These are phyloP conservation scores for Aspergillus hancockii DNA, from an alignment of 495 filamentous ascomycete species.

Conservation along the genomic window DNA sequence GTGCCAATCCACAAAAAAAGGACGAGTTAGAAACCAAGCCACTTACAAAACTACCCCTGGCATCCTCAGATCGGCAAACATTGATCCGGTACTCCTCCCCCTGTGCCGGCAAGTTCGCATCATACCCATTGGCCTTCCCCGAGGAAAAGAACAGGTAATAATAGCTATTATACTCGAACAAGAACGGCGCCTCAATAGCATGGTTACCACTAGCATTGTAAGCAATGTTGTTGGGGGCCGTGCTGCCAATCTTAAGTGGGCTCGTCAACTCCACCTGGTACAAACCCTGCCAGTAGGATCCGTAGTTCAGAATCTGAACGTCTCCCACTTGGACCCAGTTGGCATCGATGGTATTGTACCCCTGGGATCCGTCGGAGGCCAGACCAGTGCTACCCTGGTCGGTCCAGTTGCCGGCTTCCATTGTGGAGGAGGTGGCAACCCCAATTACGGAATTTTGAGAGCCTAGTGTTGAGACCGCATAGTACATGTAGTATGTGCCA, in stretches of 20 bases:
- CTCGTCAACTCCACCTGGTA: slow-evolving; percentile 59
- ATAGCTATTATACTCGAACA: slow-evolving; percentile 56
- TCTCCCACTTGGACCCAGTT: slow-evolving; percentile 55
- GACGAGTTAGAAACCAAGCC: not conserved
- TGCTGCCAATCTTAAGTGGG: slow-evolving; percentile 38
- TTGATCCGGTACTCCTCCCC: slow-evolving; percentile 69
- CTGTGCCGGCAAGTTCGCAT: slow-evolving; percentile 43
- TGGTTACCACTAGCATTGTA: slow-evolving; percentile 54
- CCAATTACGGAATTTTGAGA: slow-evolving; percentile 65
- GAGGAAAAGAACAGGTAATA: slow-evolving; percentile 70
- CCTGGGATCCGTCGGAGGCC: slow-evolving; percentile 37
- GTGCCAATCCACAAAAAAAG: not conserved
- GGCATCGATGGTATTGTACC: slow-evolving; percentile 72
- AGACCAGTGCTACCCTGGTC: slow-evolving; percentile 54
- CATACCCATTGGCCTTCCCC: slow-evolving; percentile 63
- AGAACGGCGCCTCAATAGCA: slow-evolving; percentile 58
- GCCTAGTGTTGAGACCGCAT: slow-evolving; percentile 65
- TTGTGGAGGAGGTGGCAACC: slow-evolving; percentile 61
- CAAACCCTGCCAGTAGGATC: slow-evolving; percentile 69
- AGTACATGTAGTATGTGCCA: slow-evolving; percentile 69
- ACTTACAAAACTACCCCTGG: slow-evolving; percentile 57
- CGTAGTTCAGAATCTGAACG: slow-evolving; percentile 61
- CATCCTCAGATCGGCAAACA: slow-evolving; percentile 58
- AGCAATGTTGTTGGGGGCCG: slow-evolving; percentile 50
- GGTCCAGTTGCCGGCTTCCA: slow-evolving; percentile 64